Evolutionary conservation across 768 basidiomycete species (phyloP), one percentile per base, ranked within the genome.

Genomic region (Mrakia frigida): DNA sequence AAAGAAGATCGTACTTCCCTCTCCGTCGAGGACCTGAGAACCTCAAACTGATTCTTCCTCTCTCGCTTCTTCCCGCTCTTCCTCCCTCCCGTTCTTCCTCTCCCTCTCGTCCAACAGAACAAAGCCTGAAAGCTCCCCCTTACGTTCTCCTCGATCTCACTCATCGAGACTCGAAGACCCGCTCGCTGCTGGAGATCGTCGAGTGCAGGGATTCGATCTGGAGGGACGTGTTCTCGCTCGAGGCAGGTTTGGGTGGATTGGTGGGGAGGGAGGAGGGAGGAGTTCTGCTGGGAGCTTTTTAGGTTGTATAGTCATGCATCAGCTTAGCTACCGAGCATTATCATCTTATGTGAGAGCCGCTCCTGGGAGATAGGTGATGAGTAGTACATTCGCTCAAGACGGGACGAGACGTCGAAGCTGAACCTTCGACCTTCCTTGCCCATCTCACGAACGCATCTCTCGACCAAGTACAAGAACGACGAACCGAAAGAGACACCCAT

Each of bases 71-170:
- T 60, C 23, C 14, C n/a, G 13, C 56, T 1, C n/a, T 73, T 56
- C 52, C 28, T 37, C 14, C 35, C 37, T 46, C 50, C 35, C 23
- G 16, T 69, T 56, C 5, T 16, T 31, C 50, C 2, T 68, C 23
- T 14, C 39, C 11, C 18, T 33, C 13, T 39, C 37, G 6, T 61
- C 23, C 6, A 41, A 14, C n/a, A 56, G 28, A 50, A 73, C 70
- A 65, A 53, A 56, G 71, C 18, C 76, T 77, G 65, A 71, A 77
- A 33, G 39, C 63, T 13, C 71, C 76, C 2, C 71, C 71, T 7
- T 77, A 68, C 63, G 41, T 77, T 35, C 61, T 77, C 23, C 63
- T 77, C 63, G 76, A 77, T n/a, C 52, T 53, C 65, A 73, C 71
- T 10, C 70, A 72, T 37, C 70, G 70, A 52, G 76, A 77, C 63